These are phyloP conservation scores for Rhodomyrtus psidioides DNA, from an alignment of 441 rosid species.

Conservation along the genomic window DNA sequence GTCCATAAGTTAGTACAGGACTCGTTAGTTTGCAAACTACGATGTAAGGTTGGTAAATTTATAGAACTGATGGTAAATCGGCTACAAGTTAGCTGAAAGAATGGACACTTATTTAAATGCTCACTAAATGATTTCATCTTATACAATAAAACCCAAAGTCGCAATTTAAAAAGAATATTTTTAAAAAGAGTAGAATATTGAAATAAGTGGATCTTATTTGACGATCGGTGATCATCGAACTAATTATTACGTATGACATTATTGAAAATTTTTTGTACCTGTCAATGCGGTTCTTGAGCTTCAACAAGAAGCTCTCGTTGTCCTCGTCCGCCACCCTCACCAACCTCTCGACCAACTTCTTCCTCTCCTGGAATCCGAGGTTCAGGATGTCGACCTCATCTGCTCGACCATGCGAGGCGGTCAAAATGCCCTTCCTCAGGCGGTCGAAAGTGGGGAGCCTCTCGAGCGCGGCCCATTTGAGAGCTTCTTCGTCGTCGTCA, in stretches of 20 bases:
- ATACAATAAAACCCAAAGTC: background rate
- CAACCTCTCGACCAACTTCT: background rate
- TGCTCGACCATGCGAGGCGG: background rate
- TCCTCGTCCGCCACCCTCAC: background rate
- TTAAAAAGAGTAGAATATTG: background rate
- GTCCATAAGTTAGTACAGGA: background rate
- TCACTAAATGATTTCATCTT: background rate
- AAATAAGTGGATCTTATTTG: background rate
- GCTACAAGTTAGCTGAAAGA: background rate
- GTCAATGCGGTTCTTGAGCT: background rate
- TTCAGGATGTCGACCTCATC: background rate
- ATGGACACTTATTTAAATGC: background rate
- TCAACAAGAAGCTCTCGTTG: background rate
- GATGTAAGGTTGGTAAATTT: background rate
- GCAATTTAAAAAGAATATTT: too few species aligned
- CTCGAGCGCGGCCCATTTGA: slow-evolving; percentile 90
- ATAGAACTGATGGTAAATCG: background rate
- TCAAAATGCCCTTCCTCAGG: background rate
- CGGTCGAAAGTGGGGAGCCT: slow-evolving; percentile 7
- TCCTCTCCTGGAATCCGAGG: background rate
- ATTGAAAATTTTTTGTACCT: background rate
- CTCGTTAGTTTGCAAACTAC: background rate
- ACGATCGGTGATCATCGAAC: background rate
- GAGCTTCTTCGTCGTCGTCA: slow-evolving; percentile 87
- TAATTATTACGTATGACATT: background rate